Percentiles rank a stretch among this genome's conserved stretches.
Evolutionary conservation across 2,329 filamentous ascomycete species (phyloP).

Genomic region (Calonectria honghensis): DNA sequence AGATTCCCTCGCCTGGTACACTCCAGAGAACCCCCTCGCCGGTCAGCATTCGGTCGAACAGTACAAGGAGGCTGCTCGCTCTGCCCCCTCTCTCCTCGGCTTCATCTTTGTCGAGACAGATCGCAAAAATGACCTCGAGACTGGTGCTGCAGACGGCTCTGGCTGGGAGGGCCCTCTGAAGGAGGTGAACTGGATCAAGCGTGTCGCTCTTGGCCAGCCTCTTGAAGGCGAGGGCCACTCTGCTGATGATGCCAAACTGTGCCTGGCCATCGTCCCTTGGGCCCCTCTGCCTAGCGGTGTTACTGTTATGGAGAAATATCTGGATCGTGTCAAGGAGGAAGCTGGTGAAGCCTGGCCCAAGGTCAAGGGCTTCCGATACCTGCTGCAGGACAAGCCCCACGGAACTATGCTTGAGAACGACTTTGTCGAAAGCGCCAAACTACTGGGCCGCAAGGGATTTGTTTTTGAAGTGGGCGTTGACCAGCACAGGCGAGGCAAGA

Average conservation of each 20-base stretch:
- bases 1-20: slow-evolving; percentile 81
- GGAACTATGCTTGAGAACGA: slow-evolving; percentile 78
- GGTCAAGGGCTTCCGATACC: slow-evolving; percentile 87
- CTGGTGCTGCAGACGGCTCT: slow-evolving; percentile 65
- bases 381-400: slow-evolving; percentile 84
- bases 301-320: slow-evolving; percentile 77
- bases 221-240: slow-evolving; percentile 75
- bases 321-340: slow-evolving; percentile 74
- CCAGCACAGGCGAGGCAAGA: slow-evolving; percentile 83
- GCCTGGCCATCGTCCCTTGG: slow-evolving; percentile 87
- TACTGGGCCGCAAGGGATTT: slow-evolving; percentile 78
- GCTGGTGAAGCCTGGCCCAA: slow-evolving; percentile 80
- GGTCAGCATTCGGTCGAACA: slow-evolving; percentile 79
- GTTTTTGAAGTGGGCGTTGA: slow-evolving; percentile 92
- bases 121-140: slow-evolving; percentile 76
- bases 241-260: slow-evolving; percentile 66
- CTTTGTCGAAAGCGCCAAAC: slow-evolving; percentile 80
- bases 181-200: slow-evolving; percentile 82
- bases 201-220: slow-evolving; percentile 78
- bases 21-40: slow-evolving; percentile 74
- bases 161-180: slow-evolving; percentile 82
- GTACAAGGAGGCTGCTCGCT: slow-evolving; percentile 71
- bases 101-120: slow-evolving; percentile 92
- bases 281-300: slow-evolving; percentile 84
- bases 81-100: slow-evolving; percentile 72